phyloP scores from a whole-genome alignment of 2,329 filamentous ascomycete species.

The Pestalotiopsis sp. region DNA sequence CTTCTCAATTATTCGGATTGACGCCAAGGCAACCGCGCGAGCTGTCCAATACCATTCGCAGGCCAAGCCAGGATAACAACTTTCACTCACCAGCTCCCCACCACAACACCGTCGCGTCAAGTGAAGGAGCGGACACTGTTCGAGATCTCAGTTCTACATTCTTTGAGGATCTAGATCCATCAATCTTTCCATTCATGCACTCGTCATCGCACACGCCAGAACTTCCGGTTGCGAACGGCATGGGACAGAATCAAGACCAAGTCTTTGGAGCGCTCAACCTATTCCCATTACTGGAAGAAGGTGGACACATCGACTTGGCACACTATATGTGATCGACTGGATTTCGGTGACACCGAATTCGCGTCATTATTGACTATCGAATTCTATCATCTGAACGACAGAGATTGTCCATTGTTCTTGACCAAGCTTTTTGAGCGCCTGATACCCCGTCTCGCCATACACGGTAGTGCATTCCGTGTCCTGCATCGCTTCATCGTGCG shows the following conservation, averaged over 20 bases:
- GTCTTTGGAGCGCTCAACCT: slow-evolving; percentile 48
- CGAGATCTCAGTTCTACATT: slow-evolving; percentile 7
- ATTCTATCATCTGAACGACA: too few relatives aligned
- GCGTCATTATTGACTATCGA: too few relatives aligned
- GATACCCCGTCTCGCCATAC: too few relatives aligned
- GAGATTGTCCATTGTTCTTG: too few relatives aligned
- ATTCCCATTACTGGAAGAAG: slow-evolving; percentile 53
- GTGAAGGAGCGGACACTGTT: neutral
- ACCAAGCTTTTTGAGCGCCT: too few relatives aligned
- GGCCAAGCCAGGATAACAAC: slow-evolving; percentile 2
- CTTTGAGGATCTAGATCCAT: slow-evolving; percentile 23
- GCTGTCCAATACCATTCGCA: neutral
- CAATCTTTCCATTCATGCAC: slow-evolving; percentile 24
- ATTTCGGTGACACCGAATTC: neutral
- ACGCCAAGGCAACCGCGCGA: slow-evolving; percentile 36
- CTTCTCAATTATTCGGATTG: slow-evolving; percentile 54
- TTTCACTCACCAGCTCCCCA: slow-evolving; percentile 1
- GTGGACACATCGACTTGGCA: slow-evolving; percentile 55
- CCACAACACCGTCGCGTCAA: neutral
- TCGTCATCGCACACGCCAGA: slow-evolving; percentile 32
- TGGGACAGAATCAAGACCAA: slow-evolving; percentile 41
- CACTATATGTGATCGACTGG: slow-evolving; percentile 33
- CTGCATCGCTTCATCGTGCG: neutral
- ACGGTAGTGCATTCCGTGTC: too few relatives aligned
- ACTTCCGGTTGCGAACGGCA: slow-evolving; percentile 40